Percentiles rank a stretch among this genome's conserved stretches.
Evolutionary conservation across 306 rosid genomes (phyloP).

Genomic region (Quercus wislizeni): DNA sequence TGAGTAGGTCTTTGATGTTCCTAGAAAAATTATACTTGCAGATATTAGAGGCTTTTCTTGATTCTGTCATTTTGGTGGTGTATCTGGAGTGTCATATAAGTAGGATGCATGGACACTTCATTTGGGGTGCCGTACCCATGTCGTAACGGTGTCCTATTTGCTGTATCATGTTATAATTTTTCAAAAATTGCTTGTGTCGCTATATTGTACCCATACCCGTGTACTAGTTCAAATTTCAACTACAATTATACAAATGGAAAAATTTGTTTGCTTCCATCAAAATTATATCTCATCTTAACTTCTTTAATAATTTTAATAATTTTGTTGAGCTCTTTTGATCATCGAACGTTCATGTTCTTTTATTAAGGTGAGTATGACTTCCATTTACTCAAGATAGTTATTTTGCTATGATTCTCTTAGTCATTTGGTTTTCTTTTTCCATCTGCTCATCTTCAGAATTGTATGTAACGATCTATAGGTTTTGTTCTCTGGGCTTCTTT

Average conservation of each 20-base stretch:
- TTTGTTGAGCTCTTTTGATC: not conserved
- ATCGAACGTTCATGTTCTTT: not conserved
- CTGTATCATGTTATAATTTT: too few relatives aligned
- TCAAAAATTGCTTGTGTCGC: too few relatives aligned
- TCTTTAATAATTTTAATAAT: not conserved
- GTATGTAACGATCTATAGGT: not conserved
- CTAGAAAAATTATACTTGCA: not conserved
- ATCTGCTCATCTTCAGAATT: not conserved
- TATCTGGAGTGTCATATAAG: not conserved
- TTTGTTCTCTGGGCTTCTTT: constrained; percentile 10
- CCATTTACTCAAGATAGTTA: not conserved
- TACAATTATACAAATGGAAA: not conserved
- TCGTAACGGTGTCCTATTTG: too few relatives aligned
- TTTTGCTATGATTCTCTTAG: constrained; percentile 1
- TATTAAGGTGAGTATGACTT: not conserved
- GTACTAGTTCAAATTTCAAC: not conserved
- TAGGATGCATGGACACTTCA: too few relatives aligned
- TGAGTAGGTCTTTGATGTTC: not conserved
- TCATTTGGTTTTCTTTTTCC: not conserved
- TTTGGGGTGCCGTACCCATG: too few relatives aligned
- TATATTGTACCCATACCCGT: too few relatives aligned
- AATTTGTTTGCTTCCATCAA: not conserved
- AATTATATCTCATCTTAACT: not conserved
- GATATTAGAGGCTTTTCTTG: not conserved
- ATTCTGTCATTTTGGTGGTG: not conserved